Evolutionary conservation across 2,329 filamentous ascomycete genomes (phyloP).

Genomic region (Exophiala viscosa): DNA sequence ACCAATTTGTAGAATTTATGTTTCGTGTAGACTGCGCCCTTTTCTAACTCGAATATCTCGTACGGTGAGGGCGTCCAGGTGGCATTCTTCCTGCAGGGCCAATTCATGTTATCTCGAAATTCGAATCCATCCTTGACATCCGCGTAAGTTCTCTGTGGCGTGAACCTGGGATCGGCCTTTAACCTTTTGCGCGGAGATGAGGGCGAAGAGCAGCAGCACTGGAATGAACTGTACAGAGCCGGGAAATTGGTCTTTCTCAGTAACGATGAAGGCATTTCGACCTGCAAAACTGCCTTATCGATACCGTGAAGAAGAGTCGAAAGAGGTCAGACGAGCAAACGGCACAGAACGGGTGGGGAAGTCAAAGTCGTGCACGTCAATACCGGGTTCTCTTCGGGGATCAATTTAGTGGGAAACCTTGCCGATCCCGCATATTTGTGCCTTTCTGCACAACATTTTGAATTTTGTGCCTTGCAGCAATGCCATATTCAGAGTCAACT

Average conservation of each 20-base stretch:
- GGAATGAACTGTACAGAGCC: conserved; percentile 37
- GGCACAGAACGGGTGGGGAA: background rate
- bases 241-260: conserved; percentile 45
- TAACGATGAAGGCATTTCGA: conserved; percentile 32
- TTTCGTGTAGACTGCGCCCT: conserved; percentile 72
- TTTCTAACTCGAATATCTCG: conserved; percentile 69
- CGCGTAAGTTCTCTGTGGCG: conserved; percentile 35
- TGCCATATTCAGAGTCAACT: conserved; percentile 11
- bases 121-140: conserved; percentile 31
- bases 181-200: conserved; percentile 25
- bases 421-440: background rate
- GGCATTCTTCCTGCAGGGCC: conserved; percentile 22
- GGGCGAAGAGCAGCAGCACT: conserved; percentile 33
- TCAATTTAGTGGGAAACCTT: conserved; percentile 4
- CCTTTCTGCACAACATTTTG: background rate
- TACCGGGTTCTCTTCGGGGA: background rate
- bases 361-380: conserved; percentile 11
- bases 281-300: background rate
- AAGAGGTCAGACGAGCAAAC: conserved; percentile 10
- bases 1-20: conserved; percentile 82
- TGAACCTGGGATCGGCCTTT: conserved; percentile 10
- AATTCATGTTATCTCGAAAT: conserved; percentile 29
- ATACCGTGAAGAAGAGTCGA: background rate
- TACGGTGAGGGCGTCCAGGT: conserved; percentile 69
- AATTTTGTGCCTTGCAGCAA: conserved; percentile 1